Evolutionary conservation across 2,329 filamentous ascomycete species (phyloP).

Genomic region (Hysterium pulicare): DNA sequence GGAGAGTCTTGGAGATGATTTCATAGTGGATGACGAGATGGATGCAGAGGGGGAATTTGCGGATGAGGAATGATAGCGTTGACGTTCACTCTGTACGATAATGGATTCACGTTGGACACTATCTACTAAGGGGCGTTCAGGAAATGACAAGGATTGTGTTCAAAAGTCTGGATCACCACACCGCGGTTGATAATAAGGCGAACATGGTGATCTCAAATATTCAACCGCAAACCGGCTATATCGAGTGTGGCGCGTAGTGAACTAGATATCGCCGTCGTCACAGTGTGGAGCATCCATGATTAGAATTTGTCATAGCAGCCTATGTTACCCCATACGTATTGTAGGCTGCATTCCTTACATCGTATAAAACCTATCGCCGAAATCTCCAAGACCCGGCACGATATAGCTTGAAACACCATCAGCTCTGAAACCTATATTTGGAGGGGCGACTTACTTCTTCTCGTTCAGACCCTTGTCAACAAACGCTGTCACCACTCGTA

Average conservation of each 20-base stretch:
- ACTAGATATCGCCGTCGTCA: too few species aligned
- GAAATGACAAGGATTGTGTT: too few species aligned
- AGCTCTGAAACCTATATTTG: slow-evolving; percentile 5
- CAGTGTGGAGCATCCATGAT: too few species aligned
- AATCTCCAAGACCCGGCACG: slow-evolving; percentile 88
- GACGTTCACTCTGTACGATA: background rate
- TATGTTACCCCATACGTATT: too few species aligned
- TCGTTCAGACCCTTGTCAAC: slow-evolving; percentile 95
- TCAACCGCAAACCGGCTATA: too few species aligned
- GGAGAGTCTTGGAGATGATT: slow-evolving; percentile 25
- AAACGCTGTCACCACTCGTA: slow-evolving; percentile 92
- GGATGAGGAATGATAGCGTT: slow-evolving; percentile 16
- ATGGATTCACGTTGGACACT: background rate
- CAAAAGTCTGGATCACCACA: too few species aligned
- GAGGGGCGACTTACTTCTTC: slow-evolving; percentile 72
- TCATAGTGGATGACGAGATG: slow-evolving; percentile 37
- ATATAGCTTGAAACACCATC: slow-evolving; percentile 67
- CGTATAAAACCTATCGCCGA: slow-evolving; percentile 94
- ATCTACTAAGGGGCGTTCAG: background rate
- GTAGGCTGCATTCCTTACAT: too few species aligned
- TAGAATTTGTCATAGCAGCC: too few species aligned
- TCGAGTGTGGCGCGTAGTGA: too few species aligned
- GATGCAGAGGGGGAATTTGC: slow-evolving; percentile 38
- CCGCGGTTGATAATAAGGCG: too few species aligned
- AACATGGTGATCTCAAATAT: too few species aligned